Evolutionary conservation across 2,329 filamentous ascomycete genomes (phyloP), one percentile per base, ranked within the genome.

Genomic region (Coniochaeta sp.): DNA sequence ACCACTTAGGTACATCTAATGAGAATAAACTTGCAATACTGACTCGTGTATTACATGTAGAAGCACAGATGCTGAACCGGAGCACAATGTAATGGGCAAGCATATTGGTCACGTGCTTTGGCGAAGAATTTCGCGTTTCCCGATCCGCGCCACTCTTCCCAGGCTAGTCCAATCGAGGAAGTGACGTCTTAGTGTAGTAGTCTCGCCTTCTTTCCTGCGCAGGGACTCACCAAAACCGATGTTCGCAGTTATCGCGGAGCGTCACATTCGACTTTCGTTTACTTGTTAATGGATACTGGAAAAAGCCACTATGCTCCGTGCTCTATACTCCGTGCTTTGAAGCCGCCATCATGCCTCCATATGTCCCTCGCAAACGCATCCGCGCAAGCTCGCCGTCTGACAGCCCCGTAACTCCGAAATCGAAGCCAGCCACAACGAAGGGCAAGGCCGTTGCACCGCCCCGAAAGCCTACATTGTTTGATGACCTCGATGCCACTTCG

Each of bases 361-460:
- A 83, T 64, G 79, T 90, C 17, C 80, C 86, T 57, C 85, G 86
- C 66, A 92, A 91, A 74, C 82, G 87, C 62, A 67, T 85, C 65
- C 82, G 80, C 62, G 82, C 67, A 9, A 57, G 69, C 19, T 71
- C 83, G 1, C 74, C 80, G 0, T 31, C 47, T 17, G 47, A 52
- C 26, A 52, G 14, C 22, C 47, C 47, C 26, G 24, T 52, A 28
- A 52, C 47, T 17, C 72, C 75, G 1, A 71, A 75, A 31, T 68
- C 71, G 34, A 67, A 72, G 52, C 61, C 63, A 65, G 64, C 28
- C 63, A 40, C 69, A 66, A 57, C 60, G 62, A 68, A 67, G 60
- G 61, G 60, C 55, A 70, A 71, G 59, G 61, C 66, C 60, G 50
- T 65, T 11, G 65, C 69, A 3, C 70, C 72, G 1, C 71, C 75